Conservation (phyloP, 805 yeast species). For the Kluyveromyces dobzhanskii region DNA sequence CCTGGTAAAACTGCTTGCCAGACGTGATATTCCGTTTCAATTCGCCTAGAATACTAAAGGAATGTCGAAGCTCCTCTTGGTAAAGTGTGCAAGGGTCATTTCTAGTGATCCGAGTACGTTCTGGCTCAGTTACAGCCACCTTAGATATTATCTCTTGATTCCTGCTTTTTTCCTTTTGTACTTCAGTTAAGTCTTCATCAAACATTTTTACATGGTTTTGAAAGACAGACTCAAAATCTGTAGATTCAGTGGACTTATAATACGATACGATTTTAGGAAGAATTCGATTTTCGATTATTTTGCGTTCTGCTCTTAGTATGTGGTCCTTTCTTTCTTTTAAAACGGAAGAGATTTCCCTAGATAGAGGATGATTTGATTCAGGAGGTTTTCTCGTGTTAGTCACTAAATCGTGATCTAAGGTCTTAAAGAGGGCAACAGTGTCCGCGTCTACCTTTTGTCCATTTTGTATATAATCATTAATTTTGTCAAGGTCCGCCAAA, state of each 20-base stretch:
- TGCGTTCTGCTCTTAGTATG: constrained; percentile 35
- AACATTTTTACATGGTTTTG: constrained; percentile 39
- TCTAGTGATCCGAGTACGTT: constrained; percentile 8
- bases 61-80: constrained; percentile 20
- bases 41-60: constrained; percentile 37
- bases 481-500: constrained; percentile 33
- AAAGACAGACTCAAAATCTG: constrained; percentile 35
- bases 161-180: constrained; percentile 33
- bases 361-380: constrained; percentile 25
- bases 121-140: constrained; percentile 33
- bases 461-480: constrained; percentile 42
- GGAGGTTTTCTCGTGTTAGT: constrained; percentile 30
- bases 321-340: constrained; percentile 26
- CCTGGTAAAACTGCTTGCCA: constrained; percentile 64
- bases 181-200: constrained; percentile 39
- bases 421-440: constrained; percentile 38
- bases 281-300: constrained; percentile 39
- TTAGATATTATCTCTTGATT: constrained; percentile 35
- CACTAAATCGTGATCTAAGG: constrained; percentile 40
- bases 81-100: constrained; percentile 16
- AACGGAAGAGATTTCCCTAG: constrained; percentile 31
- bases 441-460: constrained; percentile 57
- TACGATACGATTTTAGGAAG: constrained; percentile 45
- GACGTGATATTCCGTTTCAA: constrained; percentile 52
- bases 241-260: constrained; percentile 31